A percentile compares a stretch with the other conserved stretches of the same genome.
phyloP scores from a whole-genome alignment of 2,329 filamentous ascomycete genomes.

The Fusarium sp. region DNA sequence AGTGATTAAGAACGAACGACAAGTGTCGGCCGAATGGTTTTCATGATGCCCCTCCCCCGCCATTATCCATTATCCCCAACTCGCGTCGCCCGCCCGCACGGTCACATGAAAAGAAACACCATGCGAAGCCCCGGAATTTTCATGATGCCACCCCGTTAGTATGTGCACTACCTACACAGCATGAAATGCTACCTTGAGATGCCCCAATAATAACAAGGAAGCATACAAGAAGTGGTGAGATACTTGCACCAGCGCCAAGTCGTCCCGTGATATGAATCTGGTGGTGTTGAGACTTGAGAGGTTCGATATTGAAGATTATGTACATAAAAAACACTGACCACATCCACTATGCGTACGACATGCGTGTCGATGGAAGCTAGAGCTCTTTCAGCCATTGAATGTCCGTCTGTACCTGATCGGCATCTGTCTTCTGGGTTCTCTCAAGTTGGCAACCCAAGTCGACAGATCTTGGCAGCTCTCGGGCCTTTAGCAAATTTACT shows the following conservation, averaged over 20 bases:
- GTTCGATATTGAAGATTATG: constrained; percentile 10
- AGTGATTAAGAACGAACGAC: neutral
- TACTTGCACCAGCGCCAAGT: neutral
- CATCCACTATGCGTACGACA: constrained; percentile 20
- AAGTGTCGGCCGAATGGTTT: constrained; percentile 13
- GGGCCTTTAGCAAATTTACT: constrained; percentile 30
- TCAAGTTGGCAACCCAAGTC: constrained; percentile 15
- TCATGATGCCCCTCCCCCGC: constrained; percentile 44
- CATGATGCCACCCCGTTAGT: constrained; percentile 19
- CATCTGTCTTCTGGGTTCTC: constrained; percentile 31
- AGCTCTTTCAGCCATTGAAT: constrained; percentile 41
- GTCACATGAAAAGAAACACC: constrained; percentile 45
- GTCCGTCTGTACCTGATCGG: constrained; percentile 46
- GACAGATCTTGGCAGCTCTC: constrained; percentile 40
- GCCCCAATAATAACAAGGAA: neutral
- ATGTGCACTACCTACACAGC: neutral
- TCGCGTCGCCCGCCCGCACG: constrained; percentile 31
- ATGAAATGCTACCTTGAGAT: neutral
- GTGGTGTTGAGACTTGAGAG: constrained; percentile 22
- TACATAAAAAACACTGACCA: constrained; percentile 11
- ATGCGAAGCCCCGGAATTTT: constrained; percentile 36
- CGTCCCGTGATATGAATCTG: constrained; percentile 13
- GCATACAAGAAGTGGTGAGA: constrained; percentile 7
- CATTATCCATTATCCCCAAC: constrained; percentile 37
- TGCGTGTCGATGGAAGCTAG: constrained; percentile 21